These are phyloP conservation scores for Trichoderma hamatum DNA, from an alignment of 2,329 filamentous ascomycete species.

Conservation along the genomic window DNA sequence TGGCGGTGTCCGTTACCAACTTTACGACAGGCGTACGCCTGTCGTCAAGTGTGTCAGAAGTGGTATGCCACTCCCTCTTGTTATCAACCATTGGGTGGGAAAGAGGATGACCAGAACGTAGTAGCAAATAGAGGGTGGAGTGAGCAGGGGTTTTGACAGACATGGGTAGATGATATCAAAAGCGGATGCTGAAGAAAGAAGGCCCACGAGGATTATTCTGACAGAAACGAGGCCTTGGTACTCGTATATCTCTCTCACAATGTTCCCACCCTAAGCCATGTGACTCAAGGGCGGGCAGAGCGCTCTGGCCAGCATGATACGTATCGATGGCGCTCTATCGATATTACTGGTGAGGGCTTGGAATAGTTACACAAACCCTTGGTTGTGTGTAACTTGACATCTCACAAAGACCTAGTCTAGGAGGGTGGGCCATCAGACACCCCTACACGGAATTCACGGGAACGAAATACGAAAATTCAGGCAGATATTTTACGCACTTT, in stretches of 20 bases:
- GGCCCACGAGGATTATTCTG: not conserved
- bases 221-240: not conserved
- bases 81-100: not conserved
- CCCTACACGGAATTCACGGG: not conserved
- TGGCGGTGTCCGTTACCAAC: not conserved
- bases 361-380: constrained; percentile 15
- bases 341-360: not conserved
- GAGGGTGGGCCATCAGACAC: not conserved
- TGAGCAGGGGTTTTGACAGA: not conserved
- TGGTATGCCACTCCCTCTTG: not conserved
- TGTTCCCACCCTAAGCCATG: not conserved
- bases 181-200: constrained; percentile 1
- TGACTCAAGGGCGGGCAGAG: not conserved
- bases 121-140: not conserved
- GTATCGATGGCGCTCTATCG: not conserved
- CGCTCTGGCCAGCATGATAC: not conserved
- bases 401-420: constrained; percentile 1
- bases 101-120: not conserved
- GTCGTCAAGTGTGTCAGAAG: not conserved
- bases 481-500: not conserved
- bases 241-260: constrained; percentile 3
- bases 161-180: not conserved
- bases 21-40: constrained; percentile 19
- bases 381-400: constrained; percentile 21
- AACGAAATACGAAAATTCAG: not conserved